Evolutionary conservation across 345 rosid genomes (phyloP), one percentile per base, ranked within the genome.

Genomic region (Aurinia saxatilis): DNA sequence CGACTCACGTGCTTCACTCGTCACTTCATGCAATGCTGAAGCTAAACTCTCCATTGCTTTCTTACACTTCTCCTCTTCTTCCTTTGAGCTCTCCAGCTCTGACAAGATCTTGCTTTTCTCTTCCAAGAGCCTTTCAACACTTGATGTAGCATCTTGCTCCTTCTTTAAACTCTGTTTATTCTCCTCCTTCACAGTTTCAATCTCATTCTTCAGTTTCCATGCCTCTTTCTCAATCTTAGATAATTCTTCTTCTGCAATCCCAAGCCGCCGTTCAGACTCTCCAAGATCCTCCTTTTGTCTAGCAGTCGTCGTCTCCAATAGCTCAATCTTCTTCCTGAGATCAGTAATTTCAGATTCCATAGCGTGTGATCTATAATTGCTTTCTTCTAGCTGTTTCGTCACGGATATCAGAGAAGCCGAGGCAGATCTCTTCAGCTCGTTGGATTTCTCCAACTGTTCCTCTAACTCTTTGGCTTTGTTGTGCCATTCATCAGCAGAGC

Each of bases 11-110:
- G 95, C 93, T 81, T 93, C 99, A 34, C 81, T 75, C 12, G 97
- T 84, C 50, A 85, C 91, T 78, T 89, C 95, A 53, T 87, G 96
- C 33, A 93, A 82, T 31, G 99, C 96, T 9, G 90, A 84, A 63
- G 99, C 91, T 72, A 93, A 81, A 68, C 91, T 93, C 73, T 90
- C 96, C 87, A 82, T 87, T 41, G 95, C 97, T 79, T 85, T 85
- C 80, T 89, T 89, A 83, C 88, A 82, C 84, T 82, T 93, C 73
- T 84, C 95, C 67, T 90, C 99, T 80, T 90, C 96, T 10, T 82
- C 84, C 72, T 65, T 82, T 8, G 85, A 77, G 38, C 66, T 85
- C 65, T 84, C 84, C 68, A 90, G 58, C 27, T 93, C 90, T 46
- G 75, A 79, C 8, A 85, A 77, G 18, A 87, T 79, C 59, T 78